Evolutionary conservation across 805 yeast species (phyloP), one percentile per base, ranked within the genome.

Genomic region (Komagataella pseudopastoris): DNA sequence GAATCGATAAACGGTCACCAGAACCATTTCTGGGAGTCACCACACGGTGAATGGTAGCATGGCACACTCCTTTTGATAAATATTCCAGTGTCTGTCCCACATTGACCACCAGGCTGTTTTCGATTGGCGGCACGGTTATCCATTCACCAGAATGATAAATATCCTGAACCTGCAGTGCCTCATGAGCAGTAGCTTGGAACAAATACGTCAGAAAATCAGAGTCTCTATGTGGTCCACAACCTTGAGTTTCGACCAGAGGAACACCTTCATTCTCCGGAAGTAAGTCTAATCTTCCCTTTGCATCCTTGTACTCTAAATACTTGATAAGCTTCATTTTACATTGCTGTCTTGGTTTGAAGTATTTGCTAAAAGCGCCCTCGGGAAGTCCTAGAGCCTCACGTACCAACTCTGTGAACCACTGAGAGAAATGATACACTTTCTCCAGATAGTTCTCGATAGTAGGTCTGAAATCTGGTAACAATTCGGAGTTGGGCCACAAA

Each of bases 201-300:
- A 82, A 78, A 59, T 71, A 78, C 0, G 86, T 81, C 24, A 81
- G 59, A 58, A 81, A 69, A 51, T 80, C 85, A 3, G 81, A 76
- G 58, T 83, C 89, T 52, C 85, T 72, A 58, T 83, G 88, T 3
- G 85, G 82, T 1, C 86, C 85, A 16, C 73, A 76, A 0, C 84
- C 85, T 56, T 77, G 82, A 8, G 52, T 63, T 6, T 62, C 59
- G 18, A 60, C 66, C 16, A 61, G 60, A 20, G 46, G 51, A 22
- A 55, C 59, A 4, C 66, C 58, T 6, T 62, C 63, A 18, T 63
- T 58, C 51, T 67, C 71, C 16, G 63, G 67, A 6, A 54, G 57
- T 44, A 22, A 18, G 47, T 51, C 50, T 16, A 46, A 23, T 17
- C 52, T 10, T 20, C 23, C 46, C 18, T 46, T 22, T 14, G 48